These are phyloP conservation scores for Drechslerella stenobrocha DNA, from an alignment of 2,329 filamentous ascomycete genomes.

Conservation along the genomic window DNA sequence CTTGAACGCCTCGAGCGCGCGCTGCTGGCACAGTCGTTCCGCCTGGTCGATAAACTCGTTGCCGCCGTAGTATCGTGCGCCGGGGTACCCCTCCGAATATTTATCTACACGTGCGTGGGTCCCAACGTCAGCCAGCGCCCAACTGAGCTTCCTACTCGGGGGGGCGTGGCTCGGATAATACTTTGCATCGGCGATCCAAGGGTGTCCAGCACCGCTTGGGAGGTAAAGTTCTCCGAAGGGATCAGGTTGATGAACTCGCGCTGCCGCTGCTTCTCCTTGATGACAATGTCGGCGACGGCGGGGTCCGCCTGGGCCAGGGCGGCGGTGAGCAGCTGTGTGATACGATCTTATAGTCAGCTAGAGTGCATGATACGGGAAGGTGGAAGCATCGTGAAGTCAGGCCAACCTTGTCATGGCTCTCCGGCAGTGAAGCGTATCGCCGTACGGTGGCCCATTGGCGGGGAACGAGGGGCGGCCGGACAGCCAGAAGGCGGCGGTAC, in stretches of 20 bases:
- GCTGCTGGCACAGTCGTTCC: constrained; percentile 84
- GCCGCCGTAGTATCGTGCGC: constrained; percentile 92
- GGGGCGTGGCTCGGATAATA: constrained; percentile 61
- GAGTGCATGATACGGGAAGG: background rate
- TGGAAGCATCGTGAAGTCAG: background rate
- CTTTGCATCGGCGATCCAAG: constrained; percentile 94
- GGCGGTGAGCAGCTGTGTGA: constrained; percentile 75
- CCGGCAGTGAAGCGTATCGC: constrained; percentile 37
- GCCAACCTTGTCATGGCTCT: constrained; percentile 37
- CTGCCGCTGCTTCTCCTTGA: constrained; percentile 93
- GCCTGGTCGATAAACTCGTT: constrained; percentile 95
- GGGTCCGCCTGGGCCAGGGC: constrained; percentile 83
- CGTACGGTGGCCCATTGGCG: constrained; percentile 27
- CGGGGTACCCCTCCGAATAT: constrained; percentile 97
- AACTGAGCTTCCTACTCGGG: background rate
- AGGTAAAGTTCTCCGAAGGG: constrained; percentile 93
- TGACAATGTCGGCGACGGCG: constrained; percentile 81
- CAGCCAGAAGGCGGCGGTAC: constrained; percentile 22
- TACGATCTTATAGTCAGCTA: constrained; percentile 7
- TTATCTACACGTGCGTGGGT: constrained; percentile 66
- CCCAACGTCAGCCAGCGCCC: constrained; percentile 55
- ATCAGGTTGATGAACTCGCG: constrained; percentile 99
- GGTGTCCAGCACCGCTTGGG: constrained; percentile 86
- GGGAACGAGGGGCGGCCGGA: constrained; percentile 16
- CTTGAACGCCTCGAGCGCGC: constrained; percentile 84